phyloP scores from a whole-genome alignment of 805 yeast species.

The Candida andamanensis region DNA sequence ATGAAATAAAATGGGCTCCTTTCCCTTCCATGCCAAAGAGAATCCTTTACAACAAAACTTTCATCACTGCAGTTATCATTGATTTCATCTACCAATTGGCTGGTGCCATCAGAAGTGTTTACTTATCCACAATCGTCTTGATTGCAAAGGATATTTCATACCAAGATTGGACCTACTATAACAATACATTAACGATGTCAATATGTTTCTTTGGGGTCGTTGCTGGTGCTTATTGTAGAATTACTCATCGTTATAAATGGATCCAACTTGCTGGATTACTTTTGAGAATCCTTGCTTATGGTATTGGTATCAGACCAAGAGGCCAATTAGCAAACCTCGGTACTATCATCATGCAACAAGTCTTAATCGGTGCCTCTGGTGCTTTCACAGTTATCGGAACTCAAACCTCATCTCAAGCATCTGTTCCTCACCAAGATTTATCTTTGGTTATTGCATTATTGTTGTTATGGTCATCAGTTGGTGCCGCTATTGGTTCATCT shows the following conservation, averaged over 20 bases:
- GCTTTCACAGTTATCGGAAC: conserved; percentile 34
- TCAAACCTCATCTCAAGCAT: conserved; percentile 33
- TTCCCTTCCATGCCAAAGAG: conserved; percentile 35
- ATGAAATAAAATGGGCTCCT: conserved; percentile 31
- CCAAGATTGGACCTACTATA: conserved; percentile 32
- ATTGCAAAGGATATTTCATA: conserved; percentile 25
- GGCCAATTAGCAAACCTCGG: conserved; percentile 21
- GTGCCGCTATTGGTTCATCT: conserved; percentile 37
- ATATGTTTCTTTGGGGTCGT: conserved; percentile 34
- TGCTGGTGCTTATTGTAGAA: conserved; percentile 29
- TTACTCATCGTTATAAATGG: conserved; percentile 32
- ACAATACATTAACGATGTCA: conserved; percentile 32
- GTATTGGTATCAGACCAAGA: conserved; percentile 14
- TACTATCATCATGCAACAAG: conserved; percentile 27
- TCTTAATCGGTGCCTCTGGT: conserved; percentile 37
- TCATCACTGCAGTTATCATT: conserved; percentile 27
- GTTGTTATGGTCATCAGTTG: conserved; percentile 29
- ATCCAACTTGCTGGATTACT: conserved; percentile 28
- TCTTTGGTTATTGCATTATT: conserved; percentile 34
- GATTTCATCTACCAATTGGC: conserved; percentile 28
- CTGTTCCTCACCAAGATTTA: conserved; percentile 40
- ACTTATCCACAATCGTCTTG: conserved; percentile 30
- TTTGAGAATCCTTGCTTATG: conserved; percentile 27
- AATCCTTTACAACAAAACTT: conserved; percentile 28
- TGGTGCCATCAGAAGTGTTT: conserved; percentile 22